A percentile compares a stretch with the other conserved stretches of the same genome.
Evolutionary conservation across 2,329 filamentous ascomycete species (phyloP).

Genomic region (Diaporthe nobilis): DNA sequence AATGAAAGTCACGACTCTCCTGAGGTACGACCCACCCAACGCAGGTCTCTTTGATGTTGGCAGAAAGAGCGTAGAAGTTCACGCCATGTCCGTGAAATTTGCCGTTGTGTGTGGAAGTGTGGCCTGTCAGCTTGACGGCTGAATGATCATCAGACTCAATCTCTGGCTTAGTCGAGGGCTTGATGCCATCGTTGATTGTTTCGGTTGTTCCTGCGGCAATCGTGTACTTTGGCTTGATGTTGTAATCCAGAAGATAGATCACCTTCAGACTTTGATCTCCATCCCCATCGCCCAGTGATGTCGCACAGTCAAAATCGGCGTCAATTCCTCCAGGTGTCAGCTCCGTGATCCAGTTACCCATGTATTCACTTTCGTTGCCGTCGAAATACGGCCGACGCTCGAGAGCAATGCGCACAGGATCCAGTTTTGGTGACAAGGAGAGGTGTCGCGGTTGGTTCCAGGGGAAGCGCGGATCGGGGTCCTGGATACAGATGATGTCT

Average conservation of each 20-base stretch:
- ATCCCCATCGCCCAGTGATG: not conserved
- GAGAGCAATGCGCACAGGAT: not conserved
- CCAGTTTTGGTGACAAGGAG: not conserved
- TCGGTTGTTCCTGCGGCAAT: not conserved
- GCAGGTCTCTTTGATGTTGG: not conserved
- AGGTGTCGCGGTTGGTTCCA: not conserved
- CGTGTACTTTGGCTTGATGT: not conserved
- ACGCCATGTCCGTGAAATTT: not conserved
- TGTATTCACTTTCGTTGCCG: not conserved
- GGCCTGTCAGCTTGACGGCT: not conserved
- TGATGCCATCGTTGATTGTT: rapidly evolving
- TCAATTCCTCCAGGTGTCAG: not conserved
- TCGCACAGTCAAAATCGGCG: not conserved
- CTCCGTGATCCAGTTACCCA: not conserved
- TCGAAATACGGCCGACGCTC: not conserved
- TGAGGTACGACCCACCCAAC: not conserved
- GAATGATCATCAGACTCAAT: not conserved
- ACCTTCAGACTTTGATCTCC: not conserved
- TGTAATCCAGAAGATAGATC: not conserved
- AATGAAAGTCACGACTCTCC: not conserved
- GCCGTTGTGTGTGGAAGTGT: not conserved
- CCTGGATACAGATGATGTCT: not conserved
- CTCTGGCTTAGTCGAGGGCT: not conserved
- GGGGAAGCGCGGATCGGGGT: not conserved
- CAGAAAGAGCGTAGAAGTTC: not conserved